A percentile compares a stretch with the other conserved stretches of the same genome.
Conservation (phyloP, 2,329 filamentous ascomycete species). For the Coniochaeta prunicola region DNA sequence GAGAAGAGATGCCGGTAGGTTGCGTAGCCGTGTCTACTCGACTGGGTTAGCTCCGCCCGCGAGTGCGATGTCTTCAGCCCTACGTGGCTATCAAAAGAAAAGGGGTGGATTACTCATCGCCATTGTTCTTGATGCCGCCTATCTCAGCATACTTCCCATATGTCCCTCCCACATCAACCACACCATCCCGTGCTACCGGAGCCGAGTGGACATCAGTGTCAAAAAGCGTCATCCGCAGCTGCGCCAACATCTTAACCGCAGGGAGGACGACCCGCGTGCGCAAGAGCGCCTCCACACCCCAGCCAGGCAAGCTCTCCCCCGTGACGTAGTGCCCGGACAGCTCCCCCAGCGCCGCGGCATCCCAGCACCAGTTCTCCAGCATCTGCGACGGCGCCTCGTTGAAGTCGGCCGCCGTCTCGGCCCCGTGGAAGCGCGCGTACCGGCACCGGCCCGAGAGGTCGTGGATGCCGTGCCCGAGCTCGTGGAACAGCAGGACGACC, state of each 20-base stretch:
- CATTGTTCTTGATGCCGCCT: background rate
- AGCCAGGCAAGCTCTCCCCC: conserved; percentile 59
- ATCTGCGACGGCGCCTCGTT: conserved; percentile 67
- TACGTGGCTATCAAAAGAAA: background rate
- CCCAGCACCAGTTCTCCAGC: conserved; percentile 72
- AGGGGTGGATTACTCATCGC: conserved; percentile 30
- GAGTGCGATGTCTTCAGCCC: too few relatives aligned
- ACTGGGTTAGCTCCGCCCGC: too few relatives aligned
- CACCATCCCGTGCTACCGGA: background rate
- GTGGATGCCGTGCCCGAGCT: conserved; percentile 65
- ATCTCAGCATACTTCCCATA: background rate
- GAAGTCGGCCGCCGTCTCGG: conserved; percentile 59
- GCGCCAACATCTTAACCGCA: conserved; percentile 64
- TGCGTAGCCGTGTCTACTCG: conserved; percentile 67
- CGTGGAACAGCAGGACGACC: conserved; percentile 76
- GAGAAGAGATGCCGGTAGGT: conserved; percentile 72
- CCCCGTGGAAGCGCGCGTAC: conserved; percentile 62
- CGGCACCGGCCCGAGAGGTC: conserved; percentile 58
- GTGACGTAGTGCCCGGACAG: conserved; percentile 65
- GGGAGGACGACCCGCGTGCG: conserved; percentile 69
- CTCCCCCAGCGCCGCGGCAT: conserved; percentile 33
- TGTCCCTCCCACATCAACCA: background rate
- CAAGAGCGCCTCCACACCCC: conserved; percentile 62
- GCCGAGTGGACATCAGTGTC: conserved; percentile 62
- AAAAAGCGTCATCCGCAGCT: conserved; percentile 68